These are phyloP conservation scores for Mucor lusitanicus DNA, from an alignment of 371 early-diverging fungal species.

Conservation along the genomic window DNA sequence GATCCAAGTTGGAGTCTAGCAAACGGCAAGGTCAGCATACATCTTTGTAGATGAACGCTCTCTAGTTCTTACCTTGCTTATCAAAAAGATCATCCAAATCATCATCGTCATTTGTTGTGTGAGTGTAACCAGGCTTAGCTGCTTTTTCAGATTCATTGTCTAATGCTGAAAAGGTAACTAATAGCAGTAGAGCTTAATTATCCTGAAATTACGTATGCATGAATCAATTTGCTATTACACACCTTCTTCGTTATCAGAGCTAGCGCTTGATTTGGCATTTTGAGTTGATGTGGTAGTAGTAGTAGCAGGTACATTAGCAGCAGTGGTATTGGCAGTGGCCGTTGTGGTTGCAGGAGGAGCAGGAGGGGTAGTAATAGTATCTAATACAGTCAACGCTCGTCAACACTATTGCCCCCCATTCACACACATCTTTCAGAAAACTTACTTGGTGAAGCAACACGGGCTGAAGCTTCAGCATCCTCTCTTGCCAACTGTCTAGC, in stretches of 20 bases:
- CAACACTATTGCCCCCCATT: not conserved
- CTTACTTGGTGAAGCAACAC: not conserved
- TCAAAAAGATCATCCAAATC: conserved; percentile 29
- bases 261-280: not conserved
- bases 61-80: conserved; percentile 13
- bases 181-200: not conserved
- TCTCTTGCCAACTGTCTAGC: conserved; percentile 34
- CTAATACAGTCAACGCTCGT: not conserved
- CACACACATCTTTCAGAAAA: not conserved
- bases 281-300: not conserved
- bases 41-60: too few species aligned
- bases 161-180: conserved; percentile 16
- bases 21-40: too few species aligned
- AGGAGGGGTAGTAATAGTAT: not conserved
- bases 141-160: not conserved
- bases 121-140: conserved; percentile 6
- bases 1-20: not conserved
- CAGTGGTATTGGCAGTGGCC: not conserved
- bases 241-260: conserved; percentile 1
- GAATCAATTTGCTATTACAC: not conserved
- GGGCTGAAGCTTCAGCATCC: conserved; percentile 2
- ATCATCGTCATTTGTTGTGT: conserved; percentile 10
- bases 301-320: not conserved
- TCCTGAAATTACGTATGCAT: not conserved
- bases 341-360: not conserved